These are phyloP conservation scores for Oryza officinalis DNA, from an alignment of 176 grass and related monocot species.

Conservation along the genomic window DNA sequence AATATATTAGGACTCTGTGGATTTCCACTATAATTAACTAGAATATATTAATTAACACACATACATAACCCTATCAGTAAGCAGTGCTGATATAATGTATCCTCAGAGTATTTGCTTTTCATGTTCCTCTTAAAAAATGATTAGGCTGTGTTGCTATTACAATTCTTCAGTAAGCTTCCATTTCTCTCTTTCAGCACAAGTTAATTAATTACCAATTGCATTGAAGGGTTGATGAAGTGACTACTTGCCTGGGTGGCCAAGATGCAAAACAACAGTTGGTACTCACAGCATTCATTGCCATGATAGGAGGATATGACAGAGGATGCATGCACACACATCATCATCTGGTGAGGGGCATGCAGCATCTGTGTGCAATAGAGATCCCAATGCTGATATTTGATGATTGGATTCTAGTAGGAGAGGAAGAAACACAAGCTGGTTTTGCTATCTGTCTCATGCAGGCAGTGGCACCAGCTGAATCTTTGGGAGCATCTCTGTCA, in stretches of 20 bases:
- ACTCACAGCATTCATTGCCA: slow-evolving; percentile 27
- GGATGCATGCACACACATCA: slow-evolving; percentile 21
- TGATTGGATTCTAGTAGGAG: slow-evolving; percentile 39
- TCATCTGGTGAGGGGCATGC: not conserved
- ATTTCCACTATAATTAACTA: not conserved
- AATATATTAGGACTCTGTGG: too few relatives aligned
- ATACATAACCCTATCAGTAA: too few relatives aligned
- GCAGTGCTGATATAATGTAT: too few relatives aligned
- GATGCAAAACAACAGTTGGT: not conserved
- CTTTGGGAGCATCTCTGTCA: not conserved
- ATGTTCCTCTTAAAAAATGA: not conserved
- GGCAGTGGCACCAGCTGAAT: not conserved
- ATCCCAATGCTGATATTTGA: slow-evolving; percentile 14
- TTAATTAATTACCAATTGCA: slow-evolving; percentile 21
- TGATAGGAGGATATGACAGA: slow-evolving; percentile 10
- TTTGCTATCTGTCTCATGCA: not conserved
- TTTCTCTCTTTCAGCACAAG: slow-evolving; percentile 25
- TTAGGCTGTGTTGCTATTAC: not conserved
- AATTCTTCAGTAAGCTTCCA: not conserved
- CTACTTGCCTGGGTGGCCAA: slow-evolving; percentile 28
- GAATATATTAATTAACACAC: not conserved
- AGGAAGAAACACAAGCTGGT: not conserved
- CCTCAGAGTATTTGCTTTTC: not conserved
- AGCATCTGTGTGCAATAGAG: slow-evolving; percentile 22
- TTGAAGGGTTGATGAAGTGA: slow-evolving; percentile 30